Evolutionary conservation across 176 grass and related monocot genomes (phyloP).

Genomic region (Carex scoparia): DNA sequence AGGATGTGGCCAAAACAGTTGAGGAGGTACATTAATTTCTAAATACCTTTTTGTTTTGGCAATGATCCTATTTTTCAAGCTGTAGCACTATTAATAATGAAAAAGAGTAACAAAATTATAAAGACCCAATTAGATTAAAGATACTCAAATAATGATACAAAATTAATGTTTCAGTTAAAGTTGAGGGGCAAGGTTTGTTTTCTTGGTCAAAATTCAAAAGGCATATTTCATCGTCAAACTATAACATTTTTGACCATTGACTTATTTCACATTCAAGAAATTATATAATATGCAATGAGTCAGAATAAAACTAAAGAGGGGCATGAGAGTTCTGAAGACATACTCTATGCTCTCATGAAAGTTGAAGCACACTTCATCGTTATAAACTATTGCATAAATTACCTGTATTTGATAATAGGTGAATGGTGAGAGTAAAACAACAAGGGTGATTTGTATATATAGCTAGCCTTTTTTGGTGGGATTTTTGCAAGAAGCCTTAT

Average conservation of each 20-base stretch:
- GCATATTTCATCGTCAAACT: not conserved
- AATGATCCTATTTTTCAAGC: not conserved
- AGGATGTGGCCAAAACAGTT: conserved; percentile 84
- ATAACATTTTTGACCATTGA: not conserved
- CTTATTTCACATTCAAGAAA: not conserved
- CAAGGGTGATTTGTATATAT: not conserved
- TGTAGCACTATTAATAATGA: not conserved
- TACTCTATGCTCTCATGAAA: not conserved
- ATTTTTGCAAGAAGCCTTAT: not conserved
- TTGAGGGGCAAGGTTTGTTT: not conserved
- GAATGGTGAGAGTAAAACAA: not conserved
- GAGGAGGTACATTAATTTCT: conserved; percentile 57
- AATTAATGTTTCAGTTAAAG: not conserved
- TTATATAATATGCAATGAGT: not conserved
- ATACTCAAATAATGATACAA: not conserved
- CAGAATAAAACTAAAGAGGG: not conserved
- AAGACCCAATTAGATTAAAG: not conserved
- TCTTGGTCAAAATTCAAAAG: not conserved
- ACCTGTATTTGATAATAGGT: not conserved
- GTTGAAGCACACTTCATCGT: not conserved
- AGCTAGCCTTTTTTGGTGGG: not conserved
- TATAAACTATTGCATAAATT: not conserved
- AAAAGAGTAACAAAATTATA: not conserved
- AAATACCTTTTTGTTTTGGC: not conserved
- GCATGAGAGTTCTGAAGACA: not conserved